Conservation (phyloP, 1,284 basidiomycete genomes). For the Rugiboletus extremiorientalis region DNA sequence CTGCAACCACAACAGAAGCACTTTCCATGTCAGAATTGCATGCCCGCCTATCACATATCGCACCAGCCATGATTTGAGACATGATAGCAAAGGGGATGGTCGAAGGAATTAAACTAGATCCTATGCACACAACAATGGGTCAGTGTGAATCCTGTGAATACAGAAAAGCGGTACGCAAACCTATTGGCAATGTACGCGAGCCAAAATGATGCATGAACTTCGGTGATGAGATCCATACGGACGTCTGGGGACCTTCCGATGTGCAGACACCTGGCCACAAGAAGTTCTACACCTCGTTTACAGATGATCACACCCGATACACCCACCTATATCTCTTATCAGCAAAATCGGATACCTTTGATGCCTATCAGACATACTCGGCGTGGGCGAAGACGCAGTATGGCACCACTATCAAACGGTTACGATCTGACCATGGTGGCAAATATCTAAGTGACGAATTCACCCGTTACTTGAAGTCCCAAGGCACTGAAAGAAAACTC, state of each 20-base stretch:
- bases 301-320: not conserved
- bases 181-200: no score
- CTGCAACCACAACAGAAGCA: no score
- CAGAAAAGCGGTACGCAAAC: no score
- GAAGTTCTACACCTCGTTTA: not conserved
- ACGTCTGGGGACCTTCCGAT: fast-evolving
- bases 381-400: not conserved
- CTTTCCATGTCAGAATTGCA: no score
- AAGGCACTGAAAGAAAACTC: not conserved
- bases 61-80: no score
- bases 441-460: constrained; percentile 2
- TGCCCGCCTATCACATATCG: no score
- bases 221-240: no score
- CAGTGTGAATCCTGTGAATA: no score
- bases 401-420: not conserved
- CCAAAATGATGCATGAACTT: no score
- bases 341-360: not conserved
- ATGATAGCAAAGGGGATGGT: no score
- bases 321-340: not conserved
- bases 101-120: no score
- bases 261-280: not conserved
- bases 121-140: no score
- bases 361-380: not conserved
- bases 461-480: not conserved
- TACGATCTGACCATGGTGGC: not conserved